Evolutionary conservation across 2,329 filamentous ascomycete genomes (phyloP), one percentile per base, ranked within the genome.

Genomic region (Myriosclerotinia scirpicola): DNA sequence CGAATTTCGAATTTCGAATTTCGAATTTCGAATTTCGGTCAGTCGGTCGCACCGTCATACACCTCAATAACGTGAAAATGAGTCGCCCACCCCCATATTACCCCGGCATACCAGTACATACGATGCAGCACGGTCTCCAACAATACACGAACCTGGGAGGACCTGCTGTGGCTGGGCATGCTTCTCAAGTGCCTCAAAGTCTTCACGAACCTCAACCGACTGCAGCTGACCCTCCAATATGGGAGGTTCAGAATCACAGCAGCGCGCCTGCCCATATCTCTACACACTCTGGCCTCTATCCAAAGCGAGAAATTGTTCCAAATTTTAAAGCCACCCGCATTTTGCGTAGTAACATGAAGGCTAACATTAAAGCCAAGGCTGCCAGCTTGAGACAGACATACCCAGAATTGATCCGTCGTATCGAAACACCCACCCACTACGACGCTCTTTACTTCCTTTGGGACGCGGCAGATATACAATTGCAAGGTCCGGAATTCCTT

Each of bases 371-470:
- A n/a, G 20, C 50, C 8, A 71, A 66, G 40, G 67, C 65, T n/a
- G 30, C 46, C n/a, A 36, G 46, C 20, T 61, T 70, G 53, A 22
- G 65, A 55, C 2, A 55, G 1, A 15, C 26, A 62, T 71, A 62
- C 22, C 61, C 59, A 14, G 42, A 30, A 5, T 40, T 70, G 30
- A 64, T 67, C 17, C 58, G 67, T 17, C 17, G 48, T 14, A 60
- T 72, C 34, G 56, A 42, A 4, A 56, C 63, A 14, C 68, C 69
- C 15, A 65, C 62, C 5, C n/a, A 55, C 14, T 75, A 72, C 71
- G 54, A 69, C n/a, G 69, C 73, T 60, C 69, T 77, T 3, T 73
- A 76, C 64, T 48, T 71, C 11, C 77, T 75, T 62, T 78, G 76
- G 66, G 76, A 78, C 70, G 70, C 70, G 5, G 70, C 72, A 40